These are phyloP conservation scores for Populus nigra DNA, from an alignment of 345 rosid species.

Conservation along the genomic window DNA sequence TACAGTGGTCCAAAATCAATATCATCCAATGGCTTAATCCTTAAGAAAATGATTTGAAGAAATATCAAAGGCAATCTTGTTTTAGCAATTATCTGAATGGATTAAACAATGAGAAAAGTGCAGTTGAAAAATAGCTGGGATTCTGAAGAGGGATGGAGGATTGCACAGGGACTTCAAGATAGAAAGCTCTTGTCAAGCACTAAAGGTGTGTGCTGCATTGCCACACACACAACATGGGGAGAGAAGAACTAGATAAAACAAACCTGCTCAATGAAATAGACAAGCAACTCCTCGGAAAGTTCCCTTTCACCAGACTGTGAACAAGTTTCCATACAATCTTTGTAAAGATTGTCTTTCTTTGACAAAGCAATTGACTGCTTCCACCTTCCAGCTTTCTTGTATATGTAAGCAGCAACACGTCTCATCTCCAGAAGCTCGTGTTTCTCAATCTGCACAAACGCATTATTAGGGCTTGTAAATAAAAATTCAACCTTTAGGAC, in stretches of 20 bases:
- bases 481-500: background rate
- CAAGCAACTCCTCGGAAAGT: constrained; percentile 87
- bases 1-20: background rate
- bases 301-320: constrained; percentile 96
- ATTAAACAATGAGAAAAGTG: background rate
- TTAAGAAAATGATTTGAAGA: background rate
- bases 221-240: background rate
- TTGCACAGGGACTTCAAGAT: background rate
- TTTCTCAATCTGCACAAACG: constrained; percentile 70
- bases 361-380: constrained; percentile 94
- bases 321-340: constrained; percentile 96
- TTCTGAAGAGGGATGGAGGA: background rate
- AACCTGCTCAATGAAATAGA: constrained; percentile 93
- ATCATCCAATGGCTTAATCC: background rate
- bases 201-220: background rate
- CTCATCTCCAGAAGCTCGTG: constrained; percentile 97
- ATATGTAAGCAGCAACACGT: constrained; percentile 93
- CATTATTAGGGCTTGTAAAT: background rate
- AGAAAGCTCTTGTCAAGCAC: background rate
- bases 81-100: background rate
- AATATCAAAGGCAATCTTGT: background rate
- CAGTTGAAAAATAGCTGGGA: background rate
- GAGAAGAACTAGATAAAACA: background rate
- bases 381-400: constrained; percentile 97
- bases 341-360: constrained; percentile 84